Evolutionary conservation across 176 grass and related monocot genomes (phyloP), one percentile per base, ranked within the genome.

Genomic region (Dendrocalamus sinicus): DNA sequence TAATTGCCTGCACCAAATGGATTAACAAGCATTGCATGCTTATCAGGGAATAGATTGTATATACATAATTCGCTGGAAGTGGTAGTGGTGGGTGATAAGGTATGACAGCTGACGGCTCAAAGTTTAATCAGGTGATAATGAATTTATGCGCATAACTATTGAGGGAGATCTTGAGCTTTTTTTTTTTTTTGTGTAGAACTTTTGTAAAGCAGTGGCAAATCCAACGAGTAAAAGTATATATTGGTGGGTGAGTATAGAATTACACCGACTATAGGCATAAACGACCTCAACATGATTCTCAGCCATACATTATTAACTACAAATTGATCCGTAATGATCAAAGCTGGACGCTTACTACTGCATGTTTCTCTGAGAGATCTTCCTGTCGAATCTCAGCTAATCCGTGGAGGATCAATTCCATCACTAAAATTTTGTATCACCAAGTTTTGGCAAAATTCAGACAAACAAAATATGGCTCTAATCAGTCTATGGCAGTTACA

Each of bases 61-160:
- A 67, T 23, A 0, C 19, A 61, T 46, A 6, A 81, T 39, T 52
- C 50, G 20, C 9, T 16, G 6, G 40, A 50, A 81, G 52, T 70
- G 40, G 1, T 53, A 66, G 64, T 77, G 87, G 69, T 68, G 67
- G 57, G 20, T 86, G 78, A 70, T 77, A 71, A 70, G 88, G 64
- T 26, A 35, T 81, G 83, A 82, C 15, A 70, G 35, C 19, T 26
- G 63, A 80, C 20, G 4, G 10, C 43, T 76, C 12, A 81, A 75
- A 70, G 16, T 70, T 75, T 76, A 70, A 69, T 75, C 30, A 50
- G 13, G 40, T 22, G 11, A 41, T 0, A 47, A 28, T 24, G 24
- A 19, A 59, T 14, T 73, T 47, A 48, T 61, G 44, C 41, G 45
- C 23, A 52, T 66, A 22, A 48, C 16, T 44, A 67, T 74, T 5